Evolutionary conservation across 768 basidiomycete genomes (phyloP).

Genomic region (Agaricus subrufescens): DNA sequence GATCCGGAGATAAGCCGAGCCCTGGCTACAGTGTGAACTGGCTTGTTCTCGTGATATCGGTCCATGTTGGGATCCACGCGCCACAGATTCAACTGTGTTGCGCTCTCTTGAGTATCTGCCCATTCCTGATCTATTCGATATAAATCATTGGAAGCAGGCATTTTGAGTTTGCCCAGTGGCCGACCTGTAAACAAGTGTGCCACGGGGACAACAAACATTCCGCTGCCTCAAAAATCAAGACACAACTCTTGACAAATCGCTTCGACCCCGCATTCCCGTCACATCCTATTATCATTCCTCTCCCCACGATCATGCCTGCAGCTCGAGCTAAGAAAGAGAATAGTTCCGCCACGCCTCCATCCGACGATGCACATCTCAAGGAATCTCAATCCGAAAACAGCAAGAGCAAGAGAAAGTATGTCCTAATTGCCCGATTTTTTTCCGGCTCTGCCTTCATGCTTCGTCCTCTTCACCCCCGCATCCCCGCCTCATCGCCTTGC

Average conservation of each 20-base stretch:
- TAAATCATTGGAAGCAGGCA: constrained; percentile 32
- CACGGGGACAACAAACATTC: constrained; percentile 40
- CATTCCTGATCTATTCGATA: constrained; percentile 18
- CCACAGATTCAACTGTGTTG: constrained; percentile 9
- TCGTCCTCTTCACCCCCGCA: constrained; percentile 35
- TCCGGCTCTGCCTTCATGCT: constrained; percentile 37
- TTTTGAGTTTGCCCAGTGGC: constrained; percentile 31
- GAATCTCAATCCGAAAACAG: constrained; percentile 59
- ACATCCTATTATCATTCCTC: constrained; percentile 23
- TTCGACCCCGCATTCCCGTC: constrained; percentile 16
- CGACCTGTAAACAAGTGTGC: constrained; percentile 32
- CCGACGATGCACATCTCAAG: constrained; percentile 56
- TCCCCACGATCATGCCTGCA: constrained; percentile 51
- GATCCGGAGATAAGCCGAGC: constrained; percentile 42
- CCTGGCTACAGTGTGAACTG: constrained; percentile 24
- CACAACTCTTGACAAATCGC: constrained; percentile 19
- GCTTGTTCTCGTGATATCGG: constrained; percentile 35
- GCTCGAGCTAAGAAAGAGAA: constrained; percentile 64
- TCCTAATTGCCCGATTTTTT: constrained; percentile 50
- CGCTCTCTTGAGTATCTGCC: constrained; percentile 8
- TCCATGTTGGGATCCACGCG: constrained; percentile 20
- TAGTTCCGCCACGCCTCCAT: constrained; percentile 57
- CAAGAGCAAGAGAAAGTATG: constrained; percentile 80
- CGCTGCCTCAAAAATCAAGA: constrained; percentile 30
- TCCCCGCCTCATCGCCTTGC: constrained; percentile 33